These are phyloP conservation scores for Alternaria viburni DNA, from an alignment of 2,329 filamentous ascomycete genomes.

Conservation along the genomic window DNA sequence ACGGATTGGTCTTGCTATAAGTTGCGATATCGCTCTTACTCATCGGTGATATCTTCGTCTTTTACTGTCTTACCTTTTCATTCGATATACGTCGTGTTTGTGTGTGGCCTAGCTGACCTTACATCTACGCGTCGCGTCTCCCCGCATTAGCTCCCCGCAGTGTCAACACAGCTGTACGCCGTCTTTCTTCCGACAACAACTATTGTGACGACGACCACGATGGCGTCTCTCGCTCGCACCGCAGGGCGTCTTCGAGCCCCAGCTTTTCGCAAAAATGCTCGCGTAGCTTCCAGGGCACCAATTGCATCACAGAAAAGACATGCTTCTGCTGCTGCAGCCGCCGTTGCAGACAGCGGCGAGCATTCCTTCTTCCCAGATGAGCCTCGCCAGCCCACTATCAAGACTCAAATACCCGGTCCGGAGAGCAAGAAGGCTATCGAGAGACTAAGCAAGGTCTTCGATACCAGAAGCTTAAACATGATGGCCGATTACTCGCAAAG, in stretches of 20 bases:
- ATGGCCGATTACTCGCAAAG: conserved; percentile 48
- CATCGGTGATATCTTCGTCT: too few species aligned
- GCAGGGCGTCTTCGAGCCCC: conserved; percentile 28
- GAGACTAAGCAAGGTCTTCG: conserved; percentile 79
- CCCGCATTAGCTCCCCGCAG: conserved; percentile 2
- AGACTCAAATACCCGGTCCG: conserved; percentile 74
- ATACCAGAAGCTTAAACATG: conserved; percentile 80
- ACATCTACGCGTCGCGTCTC: not conserved
- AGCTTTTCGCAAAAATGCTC: conserved; percentile 22
- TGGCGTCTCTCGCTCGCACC: conserved; percentile 43
- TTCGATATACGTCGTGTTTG: not conserved
- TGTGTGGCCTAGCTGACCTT: not conserved
- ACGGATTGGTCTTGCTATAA: conserved; percentile 7
- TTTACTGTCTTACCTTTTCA: too few species aligned
- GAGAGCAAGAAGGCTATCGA: conserved; percentile 71
- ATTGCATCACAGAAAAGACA: conserved; percentile 33
- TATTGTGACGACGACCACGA: conserved; percentile 14
- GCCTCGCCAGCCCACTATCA: conserved; percentile 61
- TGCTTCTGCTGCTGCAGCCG: conserved; percentile 41
- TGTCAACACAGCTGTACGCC: not conserved
- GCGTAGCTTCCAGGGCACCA: conserved; percentile 23
- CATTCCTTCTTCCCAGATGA: conserved; percentile 65
- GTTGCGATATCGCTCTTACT: conserved; percentile 1
- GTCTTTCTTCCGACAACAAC: not conserved
- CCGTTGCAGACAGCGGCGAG: conserved; percentile 45